phyloP scores from a whole-genome alignment of 306 rosid species.

The Dryas alaskensis region DNA sequence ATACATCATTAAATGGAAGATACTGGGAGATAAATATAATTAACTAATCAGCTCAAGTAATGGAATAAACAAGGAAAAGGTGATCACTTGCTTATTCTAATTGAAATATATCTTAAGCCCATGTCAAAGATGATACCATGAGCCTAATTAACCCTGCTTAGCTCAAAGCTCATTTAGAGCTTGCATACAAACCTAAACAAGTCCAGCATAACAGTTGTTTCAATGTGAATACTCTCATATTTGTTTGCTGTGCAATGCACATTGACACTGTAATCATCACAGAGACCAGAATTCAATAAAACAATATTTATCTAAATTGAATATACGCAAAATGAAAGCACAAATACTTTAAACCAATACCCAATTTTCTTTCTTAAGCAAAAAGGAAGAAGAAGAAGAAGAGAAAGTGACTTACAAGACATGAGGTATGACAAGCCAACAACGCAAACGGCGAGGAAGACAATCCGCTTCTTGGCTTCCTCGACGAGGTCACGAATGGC shows the following conservation, averaged over 20 bases:
- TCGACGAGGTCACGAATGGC: constrained; percentile 82
- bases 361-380: neutral
- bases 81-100: neutral
- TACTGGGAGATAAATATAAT: neutral
- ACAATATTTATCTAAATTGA: neutral
- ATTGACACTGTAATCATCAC: neutral
- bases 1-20: neutral
- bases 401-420: constrained; percentile 63
- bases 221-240: neutral
- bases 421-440: constrained; percentile 91
- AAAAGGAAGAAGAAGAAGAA: neutral
- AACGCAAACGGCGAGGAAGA: constrained; percentile 67
- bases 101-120: neutral
- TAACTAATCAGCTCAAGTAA: neutral
- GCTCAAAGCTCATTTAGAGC: neutral
- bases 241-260: neutral
- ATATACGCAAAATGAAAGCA: neutral
- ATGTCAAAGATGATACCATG: neutral
- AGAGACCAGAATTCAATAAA: neutral
- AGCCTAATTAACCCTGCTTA: neutral
- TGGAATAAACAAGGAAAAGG: neutral
- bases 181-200: no score
- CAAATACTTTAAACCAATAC: neutral
- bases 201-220: no score
- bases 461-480: constrained; percentile 92